Evolutionary conservation across 495 filamentous ascomycete genomes (phyloP), one percentile per base, ranked within the genome.

Genomic region (Aspergillus bridgeri): DNA sequence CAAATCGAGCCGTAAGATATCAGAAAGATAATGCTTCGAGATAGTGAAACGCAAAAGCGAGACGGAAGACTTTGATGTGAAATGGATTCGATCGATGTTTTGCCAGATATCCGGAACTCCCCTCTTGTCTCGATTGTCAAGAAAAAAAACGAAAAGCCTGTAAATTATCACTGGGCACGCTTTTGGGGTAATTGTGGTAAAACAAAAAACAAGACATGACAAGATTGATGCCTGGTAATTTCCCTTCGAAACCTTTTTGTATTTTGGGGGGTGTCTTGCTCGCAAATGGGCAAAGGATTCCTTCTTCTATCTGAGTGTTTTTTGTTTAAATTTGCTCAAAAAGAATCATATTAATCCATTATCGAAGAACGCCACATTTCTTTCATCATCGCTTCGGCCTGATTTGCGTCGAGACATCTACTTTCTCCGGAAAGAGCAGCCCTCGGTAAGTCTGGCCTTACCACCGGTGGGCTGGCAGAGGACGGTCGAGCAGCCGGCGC

Each of bases 341-440:
- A 66, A 63, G 56, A 54, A 60, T 58, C 29, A 69, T 73, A 78
- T 75, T 75, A 79, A 76, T 77, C 77, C 72, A 73, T 71, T 65
- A 68, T 71, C 68, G 68, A 74, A 70, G 60, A 71, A 76, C 72
- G 75, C 75, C 71, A 73, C 78, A 78, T 79, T 62, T 60, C 59
- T 66, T 66, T 66, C 75, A 69, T 72, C 75, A 68, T 72, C 71
- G 65, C 58, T 69, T 61, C 65, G 54, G 56, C 69, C 56, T 56
- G 25, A 51, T 57, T 65, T 27, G 55, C 29, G 56, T 64, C 65
- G 69, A 67, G 65, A 71, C 69, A 70, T 89, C 83, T 96, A 98
- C 92, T 98, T 98, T 79, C 91, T 88, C 82, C 94, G 86, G 89
- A 97, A 98, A 71, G 92, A 96, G 86, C 94, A 98, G 65, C 93